Base-by-base conservation (phyloP, 331 rosid genomes). In the Phaseolus coccineus region DNA sequence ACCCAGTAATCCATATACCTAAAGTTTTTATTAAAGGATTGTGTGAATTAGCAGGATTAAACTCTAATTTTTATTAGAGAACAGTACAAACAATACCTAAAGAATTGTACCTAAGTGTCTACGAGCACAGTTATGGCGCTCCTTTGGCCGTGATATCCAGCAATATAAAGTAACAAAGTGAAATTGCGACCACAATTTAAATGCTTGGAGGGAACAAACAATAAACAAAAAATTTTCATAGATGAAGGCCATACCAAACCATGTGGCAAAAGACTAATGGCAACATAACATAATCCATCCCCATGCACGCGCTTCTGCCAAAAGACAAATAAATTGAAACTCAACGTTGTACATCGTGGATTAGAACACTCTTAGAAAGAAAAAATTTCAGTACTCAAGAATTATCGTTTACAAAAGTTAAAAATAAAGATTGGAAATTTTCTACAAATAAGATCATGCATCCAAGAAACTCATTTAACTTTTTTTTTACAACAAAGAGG, bases 231-330 rank as follows among this genome's bases (percentile, higher is more conserved):
- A 73, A 69, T 57, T 69, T 42, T 19, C 68, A 74, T 15, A 51
- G 61, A 71, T 3, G 77, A 55, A 82, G 77, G 24, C 46, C 92
- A 75, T 89, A 93, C 95, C 95, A 88, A 83, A 76, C 80, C 55
- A 65, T 71, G 85, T 0, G 87, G 82, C 28, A 80, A 82, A 81
- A 74, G 82, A 78, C 81, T 79, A 84, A 89, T 33, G 58, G 87
- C 69, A 55, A 89, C 82, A 75, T 79, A 78, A 71, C 86, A 88
- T 3, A 83, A 59, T 62, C 87, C 88, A 73, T 81, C 75, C 74
- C 80, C 83, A 71, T 73, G 80, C 74, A 56, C 65, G 6, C 50
- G 79, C 55, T 84, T 46, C 92, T 91, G 88, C 42, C 3, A 77
- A 51, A 31, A 30, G 3, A 78, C 22, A 66, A 69, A 25, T 8